phyloP scores from a whole-genome alignment of 2,329 filamentous ascomycete species.

The Aspergillus glaucus region DNA sequence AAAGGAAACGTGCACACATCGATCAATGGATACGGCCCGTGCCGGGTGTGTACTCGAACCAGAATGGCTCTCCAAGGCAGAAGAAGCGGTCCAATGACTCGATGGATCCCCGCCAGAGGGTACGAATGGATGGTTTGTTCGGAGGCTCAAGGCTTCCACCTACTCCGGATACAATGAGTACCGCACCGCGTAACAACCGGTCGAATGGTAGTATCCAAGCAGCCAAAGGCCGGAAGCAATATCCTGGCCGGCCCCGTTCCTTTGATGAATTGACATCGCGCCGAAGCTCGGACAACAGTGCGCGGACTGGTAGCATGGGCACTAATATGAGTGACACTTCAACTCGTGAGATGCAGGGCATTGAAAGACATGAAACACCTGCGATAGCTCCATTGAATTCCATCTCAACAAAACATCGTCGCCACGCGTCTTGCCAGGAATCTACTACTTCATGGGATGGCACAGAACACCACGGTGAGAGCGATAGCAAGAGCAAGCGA shows the following conservation, averaged over 20 bases:
- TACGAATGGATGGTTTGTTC: slow-evolving; percentile 28
- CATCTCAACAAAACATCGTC: neutral
- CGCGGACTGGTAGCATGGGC: slow-evolving; percentile 24
- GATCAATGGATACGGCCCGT: slow-evolving; percentile 28
- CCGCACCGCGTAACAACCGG: slow-evolving; percentile 23
- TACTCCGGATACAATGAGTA: slow-evolving; percentile 41
- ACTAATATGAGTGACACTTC: slow-evolving; percentile 28
- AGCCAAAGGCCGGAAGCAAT: slow-evolving; percentile 19
- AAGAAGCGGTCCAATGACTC: slow-evolving; percentile 10
- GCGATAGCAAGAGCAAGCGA: neutral
- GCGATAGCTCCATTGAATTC: slow-evolving; percentile 28
- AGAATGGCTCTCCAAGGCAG: too few relatives aligned
- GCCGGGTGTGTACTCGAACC: slow-evolving; percentile 6
- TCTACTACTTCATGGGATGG: slow-evolving; percentile 15
- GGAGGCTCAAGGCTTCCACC: slow-evolving; percentile 31
- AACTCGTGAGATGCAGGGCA: slow-evolving; percentile 14
- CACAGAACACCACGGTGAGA: slow-evolving; percentile 9
- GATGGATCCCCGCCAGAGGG: slow-evolving; percentile 19
- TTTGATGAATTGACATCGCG: slow-evolving; percentile 27
- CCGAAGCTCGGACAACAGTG: slow-evolving; percentile 26
- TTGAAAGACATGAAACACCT: slow-evolving; percentile 18
- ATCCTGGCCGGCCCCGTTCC: slow-evolving; percentile 26
- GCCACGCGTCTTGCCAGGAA: slow-evolving; percentile 13
- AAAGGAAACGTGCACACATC: slow-evolving; percentile 20
- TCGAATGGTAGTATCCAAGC: slow-evolving; percentile 31